Base-by-base conservation (phyloP, 2,329 filamentous ascomycete genomes). In the Pseudocercospora macadamiae region DNA sequence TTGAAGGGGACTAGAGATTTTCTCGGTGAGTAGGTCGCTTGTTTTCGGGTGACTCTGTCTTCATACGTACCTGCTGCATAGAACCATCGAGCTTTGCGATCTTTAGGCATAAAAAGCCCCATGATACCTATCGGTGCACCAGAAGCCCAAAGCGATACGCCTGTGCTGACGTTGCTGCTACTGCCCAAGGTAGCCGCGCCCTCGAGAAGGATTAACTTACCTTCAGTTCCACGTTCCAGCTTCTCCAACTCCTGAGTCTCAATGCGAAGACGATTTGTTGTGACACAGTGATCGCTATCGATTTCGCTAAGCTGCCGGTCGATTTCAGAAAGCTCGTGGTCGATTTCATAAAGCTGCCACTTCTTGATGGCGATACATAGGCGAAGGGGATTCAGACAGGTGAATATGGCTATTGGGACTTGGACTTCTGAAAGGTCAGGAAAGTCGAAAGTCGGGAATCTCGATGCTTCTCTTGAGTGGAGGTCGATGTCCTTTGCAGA, bases 31-130 rank as follows among this genome's bases (percentile, higher is more conserved):
- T 4, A 39, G 34, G n/a, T 6, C 9, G n/a, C 28, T 6, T 6
- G n/a, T 6, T 10, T 39, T 39, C 8, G 36, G 36, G 36, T 16
- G 39, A 19, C 3, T 2, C 9, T 7, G 14, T 2, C 16, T 6
- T 1, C 2, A 25, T 18, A 28, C 42, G 23, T 47, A 47, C 42
- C 23, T 12, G 59, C 21, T 9, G 55, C 60, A 55, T 69, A 70
- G 57, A 64, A 70, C 51, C 53, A 69, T n/a, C 66, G 63, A 8
- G 68, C 53, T 6, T 60, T 47, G 12, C 26, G 45, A 44, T 66
- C 65, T 12, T 51, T n/a, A 3, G 63, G 61, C 32, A 59, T 56
- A 4, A 67, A 14, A 8, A 69, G 51, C 4, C 64, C 64, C 23
- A 68, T 19, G 14, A 70, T 57, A 4, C 58, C 51, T 9, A 67